Evolutionary conservation across 2,329 filamentous ascomycete species (phyloP), one percentile per base, ranked within the genome.

Genomic region (Aphanoascus verrucosus): DNA sequence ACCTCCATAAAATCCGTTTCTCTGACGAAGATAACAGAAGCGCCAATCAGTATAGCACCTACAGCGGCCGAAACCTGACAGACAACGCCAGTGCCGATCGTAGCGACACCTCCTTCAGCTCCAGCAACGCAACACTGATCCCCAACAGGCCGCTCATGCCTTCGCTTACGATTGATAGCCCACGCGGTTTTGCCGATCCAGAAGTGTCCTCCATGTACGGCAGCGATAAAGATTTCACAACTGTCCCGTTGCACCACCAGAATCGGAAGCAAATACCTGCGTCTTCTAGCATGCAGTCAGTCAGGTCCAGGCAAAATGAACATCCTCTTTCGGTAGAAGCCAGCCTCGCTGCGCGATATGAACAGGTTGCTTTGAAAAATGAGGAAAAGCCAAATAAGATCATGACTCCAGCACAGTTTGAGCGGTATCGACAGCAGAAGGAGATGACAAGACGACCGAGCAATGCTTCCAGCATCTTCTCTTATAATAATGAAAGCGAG

Each of bases 331-430:
- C 69, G 31, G 69, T 65, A 15, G 65, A 71, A 56, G 74, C 68
- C n/a, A 67, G 67, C 20, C 64, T 76, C 52, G 74, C 73, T n/a
- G 67, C 68, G 40, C 69, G 69, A 53, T 74, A 72, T 54, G 71
- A 75, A 53, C 65, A 72, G 32, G 65, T 57, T 4, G 56, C 68
- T 15, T 61, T 66, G 3, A 61, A 64, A 41, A 61, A 67, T 2
- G 59, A 63, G 6, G 61, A 77, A 7, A 63, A 64, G 3, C 73
- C 75, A 17, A 85, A 80, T 65, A 93, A 93, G 68, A 85, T 93
- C 57, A 94, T 95, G 87, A 95, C 89, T 1, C 85, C 85, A 0
- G 86, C 84, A 9, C 82, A 95, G 65, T 95, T 94, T 60, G 88
- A 95, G 65, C 79, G 79, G 59, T 91, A 90, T 62, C 80, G 83